Conservation (phyloP, 257 asterid species). For the Oldenlandia corymbosa region DNA sequence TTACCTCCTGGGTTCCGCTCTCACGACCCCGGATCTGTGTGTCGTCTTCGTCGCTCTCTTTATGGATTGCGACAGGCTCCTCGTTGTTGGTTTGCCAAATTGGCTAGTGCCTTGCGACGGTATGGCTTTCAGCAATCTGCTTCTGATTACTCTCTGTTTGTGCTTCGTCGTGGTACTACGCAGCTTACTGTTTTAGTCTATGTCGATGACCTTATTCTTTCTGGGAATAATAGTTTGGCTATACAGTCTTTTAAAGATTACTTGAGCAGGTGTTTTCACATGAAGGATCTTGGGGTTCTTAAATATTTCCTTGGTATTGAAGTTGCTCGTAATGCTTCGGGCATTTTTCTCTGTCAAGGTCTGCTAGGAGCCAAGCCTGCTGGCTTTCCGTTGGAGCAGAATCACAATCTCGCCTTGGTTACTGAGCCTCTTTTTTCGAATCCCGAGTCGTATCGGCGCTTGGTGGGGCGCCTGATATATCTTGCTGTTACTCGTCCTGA, state of each 20-base stretch:
- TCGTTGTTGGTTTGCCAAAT: neutral
- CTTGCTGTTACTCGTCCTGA: too few relatives aligned
- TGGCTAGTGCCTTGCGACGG: neutral
- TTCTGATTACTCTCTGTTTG: neutral
- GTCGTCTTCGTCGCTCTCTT: too few relatives aligned
- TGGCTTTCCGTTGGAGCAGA: too few relatives aligned
- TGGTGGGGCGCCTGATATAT: neutral
- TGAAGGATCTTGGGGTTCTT: neutral
- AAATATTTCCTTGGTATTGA: neutral
- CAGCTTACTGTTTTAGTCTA: too few relatives aligned
- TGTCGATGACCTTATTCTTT: neutral
- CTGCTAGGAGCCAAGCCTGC: too few relatives aligned
- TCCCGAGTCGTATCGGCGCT: too few relatives aligned
- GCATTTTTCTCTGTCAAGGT: neutral
- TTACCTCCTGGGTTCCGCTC: too few relatives aligned
- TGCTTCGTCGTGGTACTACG: too few relatives aligned
- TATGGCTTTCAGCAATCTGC: neutral
- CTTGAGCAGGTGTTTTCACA: neutral
- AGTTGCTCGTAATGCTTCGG: neutral
- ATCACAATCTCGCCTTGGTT: too few relatives aligned
- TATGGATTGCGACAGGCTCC: neutral
- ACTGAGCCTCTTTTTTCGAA: too few relatives aligned
- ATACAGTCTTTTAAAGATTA: too few relatives aligned
- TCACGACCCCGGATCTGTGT: too few relatives aligned
- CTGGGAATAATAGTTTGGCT: neutral